phyloP scores from a whole-genome alignment of 148 eudicot genomes.

The Limonium bicolor region DNA sequence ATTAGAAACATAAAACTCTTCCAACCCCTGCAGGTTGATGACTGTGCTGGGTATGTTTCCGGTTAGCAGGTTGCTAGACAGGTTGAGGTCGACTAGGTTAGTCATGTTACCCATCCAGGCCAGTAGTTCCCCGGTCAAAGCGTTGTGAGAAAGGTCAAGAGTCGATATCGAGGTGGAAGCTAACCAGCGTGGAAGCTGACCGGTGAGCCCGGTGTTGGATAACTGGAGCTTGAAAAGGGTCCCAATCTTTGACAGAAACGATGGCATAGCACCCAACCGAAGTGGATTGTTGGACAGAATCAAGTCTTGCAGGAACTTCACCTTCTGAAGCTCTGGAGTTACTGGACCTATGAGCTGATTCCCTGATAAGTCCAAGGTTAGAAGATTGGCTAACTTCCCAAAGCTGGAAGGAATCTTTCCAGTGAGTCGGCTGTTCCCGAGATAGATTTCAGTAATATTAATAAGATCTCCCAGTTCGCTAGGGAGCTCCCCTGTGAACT shows the following conservation, averaged over 20 bases:
- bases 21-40: slow-evolving; percentile 24
- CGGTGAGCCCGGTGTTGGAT: slow-evolving; percentile 48
- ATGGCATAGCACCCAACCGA: slow-evolving; percentile 24
- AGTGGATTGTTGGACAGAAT: slow-evolving; percentile 60
- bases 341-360: slow-evolving; percentile 36
- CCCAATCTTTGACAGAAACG: slow-evolving; percentile 19
- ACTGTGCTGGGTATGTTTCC: slow-evolving; percentile 44
- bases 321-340: slow-evolving; percentile 29
- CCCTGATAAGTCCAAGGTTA: slow-evolving; percentile 33
- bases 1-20: slow-evolving; percentile 45
- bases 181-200: slow-evolving; percentile 41
- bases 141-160: slow-evolving; percentile 58
- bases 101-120: slow-evolving; percentile 78
- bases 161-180: slow-evolving; percentile 24
- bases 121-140: slow-evolving; percentile 44
- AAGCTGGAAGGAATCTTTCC: slow-evolving; percentile 59
- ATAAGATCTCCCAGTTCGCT: slow-evolving; percentile 35
- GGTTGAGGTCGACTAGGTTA: slow-evolving; percentile 34
- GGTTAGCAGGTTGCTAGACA: slow-evolving; percentile 32
- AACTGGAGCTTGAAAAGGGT: slow-evolving; percentile 26
- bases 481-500: slow-evolving; percentile 44
- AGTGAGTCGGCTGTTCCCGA: slow-evolving; percentile 34
- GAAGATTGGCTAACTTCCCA: slow-evolving; percentile 32
- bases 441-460: slow-evolving; percentile 22
- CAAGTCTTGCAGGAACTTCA: slow-evolving; percentile 28